A percentile compares a stretch with the other conserved stretches of the same genome.
These are phyloP conservation scores for Kluyveromyces nonfermentans DNA, from an alignment of 805 yeast species.

Conservation along the genomic window DNA sequence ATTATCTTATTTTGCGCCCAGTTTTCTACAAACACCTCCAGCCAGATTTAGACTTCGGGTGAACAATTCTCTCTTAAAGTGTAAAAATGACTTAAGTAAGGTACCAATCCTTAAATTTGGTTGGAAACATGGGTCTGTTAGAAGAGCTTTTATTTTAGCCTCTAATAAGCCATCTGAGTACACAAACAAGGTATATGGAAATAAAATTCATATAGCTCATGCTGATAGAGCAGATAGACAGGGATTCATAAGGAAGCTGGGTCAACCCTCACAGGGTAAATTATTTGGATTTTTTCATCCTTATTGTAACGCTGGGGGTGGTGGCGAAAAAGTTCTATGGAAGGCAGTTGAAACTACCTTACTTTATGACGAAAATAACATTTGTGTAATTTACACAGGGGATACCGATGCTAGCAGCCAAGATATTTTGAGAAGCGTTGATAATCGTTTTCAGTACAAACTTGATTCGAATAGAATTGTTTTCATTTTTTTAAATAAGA, in stretches of 20 bases:
- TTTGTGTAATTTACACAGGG: conserved; percentile 68
- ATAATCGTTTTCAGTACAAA: conserved; percentile 45
- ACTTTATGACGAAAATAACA: conserved; percentile 35
- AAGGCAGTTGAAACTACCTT: conserved; percentile 75
- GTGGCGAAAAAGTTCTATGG: conserved; percentile 97
- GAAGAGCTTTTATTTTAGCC: conserved; percentile 31
- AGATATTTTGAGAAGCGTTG: conserved; percentile 43
- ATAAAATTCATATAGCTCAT: conserved; percentile 3
- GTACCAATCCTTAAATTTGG: conserved; percentile 13
- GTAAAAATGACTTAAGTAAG: conserved; percentile 9
- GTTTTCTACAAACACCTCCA: conserved; percentile 11
- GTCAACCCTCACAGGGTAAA: conserved; percentile 13
- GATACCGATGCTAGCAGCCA: conserved; percentile 41
- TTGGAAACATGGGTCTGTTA: conserved; percentile 26
- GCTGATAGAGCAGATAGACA: conserved; percentile 9
- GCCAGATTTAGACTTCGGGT: conserved; percentile 12
- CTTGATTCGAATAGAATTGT: conserved; percentile 46
- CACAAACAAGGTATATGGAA: conserved; percentile 9
- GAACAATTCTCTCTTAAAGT: conserved; percentile 11
- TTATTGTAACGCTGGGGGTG: conserved; percentile 92
- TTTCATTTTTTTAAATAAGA: conserved; percentile 47
- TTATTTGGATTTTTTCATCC: conserved; percentile 92
- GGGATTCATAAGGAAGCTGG: conserved; percentile 8
- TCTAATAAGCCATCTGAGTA: conserved; percentile 25
- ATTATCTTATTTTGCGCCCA: conserved; percentile 6